These are phyloP conservation scores for Trichoderma asperelloides DNA, from an alignment of 495 filamentous ascomycete species.

Conservation along the genomic window DNA sequence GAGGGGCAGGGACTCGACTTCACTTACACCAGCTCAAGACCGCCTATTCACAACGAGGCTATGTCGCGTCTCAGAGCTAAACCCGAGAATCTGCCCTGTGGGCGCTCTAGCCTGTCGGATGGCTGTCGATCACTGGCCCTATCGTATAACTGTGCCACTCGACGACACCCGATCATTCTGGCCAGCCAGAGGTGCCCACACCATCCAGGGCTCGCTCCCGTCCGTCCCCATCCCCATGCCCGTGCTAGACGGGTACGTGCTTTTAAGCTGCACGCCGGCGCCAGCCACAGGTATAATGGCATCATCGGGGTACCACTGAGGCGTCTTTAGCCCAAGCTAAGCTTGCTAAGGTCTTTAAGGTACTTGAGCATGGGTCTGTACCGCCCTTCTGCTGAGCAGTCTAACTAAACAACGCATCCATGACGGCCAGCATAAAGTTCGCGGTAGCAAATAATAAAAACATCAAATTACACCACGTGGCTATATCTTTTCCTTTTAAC, in stretches of 20 bases:
- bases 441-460: not conserved
- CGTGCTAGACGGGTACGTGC: not conserved
- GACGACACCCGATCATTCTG: not conserved
- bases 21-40: not conserved
- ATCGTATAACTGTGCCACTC: slow-evolving; percentile 6
- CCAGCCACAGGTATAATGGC: too few relatives aligned
- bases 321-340: not conserved
- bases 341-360: not conserved
- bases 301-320: not conserved
- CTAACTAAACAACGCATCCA: not conserved
- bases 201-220: not conserved
- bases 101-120: slow-evolving; percentile 1
- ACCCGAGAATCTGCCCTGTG: not conserved
- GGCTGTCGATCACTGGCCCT: slow-evolving; percentile 8
- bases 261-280: not conserved
- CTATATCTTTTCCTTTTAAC: not conserved
- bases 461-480: not conserved
- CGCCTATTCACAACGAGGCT: not conserved
- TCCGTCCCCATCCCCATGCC: not conserved
- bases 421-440: not conserved
- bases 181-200: not conserved
- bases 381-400: not conserved
- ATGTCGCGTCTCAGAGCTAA: not conserved
- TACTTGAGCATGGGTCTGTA: not conserved
- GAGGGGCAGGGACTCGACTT: not conserved